Base-by-base conservation (phyloP, 2,329 filamentous ascomycete genomes). In the Xylaria sp. region DNA sequence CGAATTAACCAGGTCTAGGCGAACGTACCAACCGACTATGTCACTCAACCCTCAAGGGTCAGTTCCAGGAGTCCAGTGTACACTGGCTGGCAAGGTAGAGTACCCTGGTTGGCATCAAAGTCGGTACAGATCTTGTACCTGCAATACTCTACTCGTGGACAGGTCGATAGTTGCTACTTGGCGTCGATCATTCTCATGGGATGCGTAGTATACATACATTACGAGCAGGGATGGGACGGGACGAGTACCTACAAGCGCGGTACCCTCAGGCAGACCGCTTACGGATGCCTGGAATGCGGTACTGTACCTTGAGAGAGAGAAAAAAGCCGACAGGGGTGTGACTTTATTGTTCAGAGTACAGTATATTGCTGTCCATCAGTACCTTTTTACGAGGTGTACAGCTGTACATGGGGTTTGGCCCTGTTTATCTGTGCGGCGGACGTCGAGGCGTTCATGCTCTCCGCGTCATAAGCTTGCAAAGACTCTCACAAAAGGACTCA, bases 101-200 rank as follows among this genome's bases (percentile, higher is more conserved):
- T 39, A 57, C 47, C 58, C 60, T 55, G 47, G 70, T 57, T 36
- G 57, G 48, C 48, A 48, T 71, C 55, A 64, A 67, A 61, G 57
- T 61, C 54, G 64, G 64, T 69, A 69, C 67, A 67, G 62, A 70
- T 67, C 61, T 68, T 71, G 67, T 69, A 66, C 69, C 70, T 69
- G 56, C 68, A 70, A 68, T 69, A 61, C 48, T 64, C 57, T 55
- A 64, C 61, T 65, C 67, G 56, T 67, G 73, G 72, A 72, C 69
- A 72, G 71, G 72, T 74, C 72, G 71, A 72, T 72, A 71, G 69
- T 73, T 69, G 68, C 70, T 77, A 75, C 74, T 67, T 71, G 67
- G 72, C 69, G 72, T 72, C 67, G 69, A 72, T 73, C 72, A 72
- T 66, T 71, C 69, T 69, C 66, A 69, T 72, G 65, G 70, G 70